Conservation (phyloP, 208 protist species). For the Naegleria lovaniensis region DNA sequence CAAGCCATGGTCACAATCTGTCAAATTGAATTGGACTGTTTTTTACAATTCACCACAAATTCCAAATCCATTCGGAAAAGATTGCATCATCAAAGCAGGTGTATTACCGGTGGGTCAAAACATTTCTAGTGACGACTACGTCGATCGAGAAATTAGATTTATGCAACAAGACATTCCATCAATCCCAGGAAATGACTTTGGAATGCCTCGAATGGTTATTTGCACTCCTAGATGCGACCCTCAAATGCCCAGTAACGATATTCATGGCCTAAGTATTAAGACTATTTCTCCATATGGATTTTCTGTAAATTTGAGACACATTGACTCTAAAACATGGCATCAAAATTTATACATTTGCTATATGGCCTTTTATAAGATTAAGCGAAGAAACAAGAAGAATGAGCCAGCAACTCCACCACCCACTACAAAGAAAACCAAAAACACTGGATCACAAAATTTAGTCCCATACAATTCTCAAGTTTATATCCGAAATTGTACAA, state of each 20-base stretch:
- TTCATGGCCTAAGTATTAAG: background rate
- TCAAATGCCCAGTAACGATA: background rate
- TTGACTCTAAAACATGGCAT: background rate
- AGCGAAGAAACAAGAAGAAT: background rate
- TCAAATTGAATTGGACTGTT: conserved; percentile 12
- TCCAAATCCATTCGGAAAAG: conserved; percentile 1
- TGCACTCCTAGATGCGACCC: background rate
- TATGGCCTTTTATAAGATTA: background rate
- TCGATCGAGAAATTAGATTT: conserved; percentile 6
- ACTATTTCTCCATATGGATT: background rate
- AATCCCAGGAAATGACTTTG: background rate
- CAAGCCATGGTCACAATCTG: background rate
- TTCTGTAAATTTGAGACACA: background rate
- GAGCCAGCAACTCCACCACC: background rate
- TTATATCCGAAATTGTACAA: conserved; percentile 4
- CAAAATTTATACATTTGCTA: conserved; percentile 14
- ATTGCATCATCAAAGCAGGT: background rate
- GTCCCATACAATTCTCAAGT: background rate
- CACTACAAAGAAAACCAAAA: background rate
- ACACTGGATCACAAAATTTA: background rate
- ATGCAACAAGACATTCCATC: background rate
- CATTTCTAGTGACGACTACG: background rate
- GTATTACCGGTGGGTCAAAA: conserved; percentile 10
- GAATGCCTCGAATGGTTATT: background rate
- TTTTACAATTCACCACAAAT: background rate